These are phyloP conservation scores for Candida wancherniae DNA, from an alignment of 805 yeast species.

Conservation along the genomic window DNA sequence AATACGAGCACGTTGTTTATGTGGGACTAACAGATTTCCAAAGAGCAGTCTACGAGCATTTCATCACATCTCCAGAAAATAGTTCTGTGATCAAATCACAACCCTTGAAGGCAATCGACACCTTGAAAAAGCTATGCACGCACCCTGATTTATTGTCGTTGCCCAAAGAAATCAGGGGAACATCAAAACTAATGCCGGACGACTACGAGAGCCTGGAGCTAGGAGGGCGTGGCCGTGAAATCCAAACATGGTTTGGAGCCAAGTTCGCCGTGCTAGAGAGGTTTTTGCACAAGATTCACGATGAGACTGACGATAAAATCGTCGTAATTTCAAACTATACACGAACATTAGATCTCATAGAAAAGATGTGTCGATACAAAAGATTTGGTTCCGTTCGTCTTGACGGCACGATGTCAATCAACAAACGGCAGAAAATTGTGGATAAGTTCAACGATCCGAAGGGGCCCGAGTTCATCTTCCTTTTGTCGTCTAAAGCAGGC, in stretches of 20 bases:
- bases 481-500: slow-evolving; percentile 93
- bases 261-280: slow-evolving; percentile 82
- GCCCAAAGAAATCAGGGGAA: slow-evolving; percentile 73
- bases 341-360: slow-evolving; percentile 87
- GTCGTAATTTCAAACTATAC: slow-evolving; percentile 94
- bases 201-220: slow-evolving; percentile 48
- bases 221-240: slow-evolving; percentile 59
- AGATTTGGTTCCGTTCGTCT: slow-evolving; percentile 75
- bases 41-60: slow-evolving; percentile 60
- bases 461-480: slow-evolving; percentile 79
- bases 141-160: slow-evolving; percentile 84
- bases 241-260: slow-evolving; percentile 81
- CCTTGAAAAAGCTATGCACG: slow-evolving; percentile 84
- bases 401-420: slow-evolving; percentile 90
- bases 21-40: slow-evolving; percentile 81
- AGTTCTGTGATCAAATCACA: slow-evolving; percentile 64
- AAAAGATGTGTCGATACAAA: slow-evolving; percentile 70
- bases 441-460: slow-evolving; percentile 90
- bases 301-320: slow-evolving; percentile 89
- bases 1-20: slow-evolving; percentile 95
- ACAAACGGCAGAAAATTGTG: slow-evolving; percentile 88
- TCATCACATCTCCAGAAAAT: slow-evolving; percentile 75
- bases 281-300: slow-evolving; percentile 69
- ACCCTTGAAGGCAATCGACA: slow-evolving; percentile 84
- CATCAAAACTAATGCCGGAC: slow-evolving; percentile 62